Base-by-base conservation (phyloP, 176 grass and related monocot species). In the Musa acuminata region DNA sequence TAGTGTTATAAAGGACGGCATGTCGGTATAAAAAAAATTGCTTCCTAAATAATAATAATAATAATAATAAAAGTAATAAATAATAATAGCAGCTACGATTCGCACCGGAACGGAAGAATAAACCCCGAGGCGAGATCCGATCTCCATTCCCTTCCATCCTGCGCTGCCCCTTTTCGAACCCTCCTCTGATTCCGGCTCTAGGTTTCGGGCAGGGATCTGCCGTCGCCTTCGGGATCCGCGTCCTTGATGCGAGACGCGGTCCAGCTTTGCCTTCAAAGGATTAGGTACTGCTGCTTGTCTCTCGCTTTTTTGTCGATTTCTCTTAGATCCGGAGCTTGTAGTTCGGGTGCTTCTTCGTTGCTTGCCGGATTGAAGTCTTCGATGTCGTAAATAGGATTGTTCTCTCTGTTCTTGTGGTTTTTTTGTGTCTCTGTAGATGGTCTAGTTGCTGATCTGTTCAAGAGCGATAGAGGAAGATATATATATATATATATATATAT, bases 21-120 rank as follows among this genome's bases (percentile, higher is more conserved):
- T 96, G 86, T 87, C 89, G 77, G 92, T 91, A 91, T 87, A 89
- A 87, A 85, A 1, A 49, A 74, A 82, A 83, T 77, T 76, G 63
- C 11, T 35, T 59, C 50, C 29, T 23, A 64, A 27, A 69, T 72
- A 71, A 62, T 75, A 22, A 43, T 60, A 43, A 62, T 67, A 21
- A 58, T 58, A 27, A 69, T 72, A 71, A 62, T 68, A 22, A 35
- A 50, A 43, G 52, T 58, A 22, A 58, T 19, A 64, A 29, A 69
- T 72, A 71, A 62, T 75, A 22, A 21, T 62, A 48, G 51, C 57
- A 14, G 49, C 58, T 52, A 57, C 66, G 63, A 64, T 65, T 64
- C 49, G 2, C 48, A 23, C 22, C 43, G 67, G 19, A 72, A 70
- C 53, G 71, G 58, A 13, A 25, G 14, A 71, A 74, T 62, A 64